phyloP scores from a whole-genome alignment of 129 eudicot species.

The Daucus carota region DH1_v3.0 NC_030381.2:48192001-48192500 shows the following conservation, averaged over 20 bases:
- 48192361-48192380: conserved; percentile 58
- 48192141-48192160: background rate
- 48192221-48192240: conserved; percentile 74
- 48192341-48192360: conserved; percentile 61
- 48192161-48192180: conserved; percentile 27
- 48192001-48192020: conserved; percentile 4
- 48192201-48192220: conserved; percentile 88
- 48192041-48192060: conserved; percentile 18
- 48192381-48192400: conserved; percentile 50
- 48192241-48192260: conserved; percentile 61
- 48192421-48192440: conserved; percentile 55
- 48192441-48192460: conserved; percentile 65
- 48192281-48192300: conserved; percentile 68
- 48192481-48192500: conserved; percentile 71
- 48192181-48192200: conserved; percentile 27
- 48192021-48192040: conserved; percentile 12
- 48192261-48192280: conserved; percentile 45
- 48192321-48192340: conserved; percentile 67
- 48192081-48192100: conserved; percentile 27
- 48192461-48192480: conserved; percentile 87
- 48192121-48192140: background rate
- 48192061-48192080: conserved; percentile 19
- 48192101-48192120: background rate
- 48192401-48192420: conserved; percentile 81
- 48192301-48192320: conserved; percentile 83